These are phyloP conservation scores for Lentinula boryana DNA, from an alignment of 768 basidiomycete species.

Conservation along the genomic window DNA sequence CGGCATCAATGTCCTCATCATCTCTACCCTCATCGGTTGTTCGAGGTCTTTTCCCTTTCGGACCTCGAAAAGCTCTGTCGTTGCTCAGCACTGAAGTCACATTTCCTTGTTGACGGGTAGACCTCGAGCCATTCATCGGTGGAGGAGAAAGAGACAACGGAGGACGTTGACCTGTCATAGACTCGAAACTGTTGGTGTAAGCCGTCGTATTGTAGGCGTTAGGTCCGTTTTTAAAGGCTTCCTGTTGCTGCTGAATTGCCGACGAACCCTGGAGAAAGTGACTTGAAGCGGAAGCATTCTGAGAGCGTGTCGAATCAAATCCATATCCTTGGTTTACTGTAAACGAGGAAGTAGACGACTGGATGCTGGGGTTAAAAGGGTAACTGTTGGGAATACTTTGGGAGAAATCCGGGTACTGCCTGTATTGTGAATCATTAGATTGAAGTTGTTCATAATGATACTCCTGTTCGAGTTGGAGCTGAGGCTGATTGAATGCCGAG, in stretches of 20 bases:
- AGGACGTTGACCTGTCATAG: neutral
- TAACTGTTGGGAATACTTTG: neutral
- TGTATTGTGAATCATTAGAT: conserved; percentile 8
- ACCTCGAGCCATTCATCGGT: neutral
- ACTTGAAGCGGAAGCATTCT: conserved; percentile 1
- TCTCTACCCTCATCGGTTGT: conserved; percentile 22
- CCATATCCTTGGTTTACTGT: neutral
- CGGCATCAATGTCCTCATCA: conserved; percentile 31
- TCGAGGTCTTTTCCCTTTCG: conserved; percentile 32
- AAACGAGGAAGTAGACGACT: neutral
- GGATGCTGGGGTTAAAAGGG: conserved; percentile 16
- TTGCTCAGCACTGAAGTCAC: neutral
- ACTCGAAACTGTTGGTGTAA: neutral
- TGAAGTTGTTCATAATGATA: conserved; percentile 14
- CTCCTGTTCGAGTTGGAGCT: conserved; percentile 32
- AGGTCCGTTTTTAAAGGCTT: neutral
- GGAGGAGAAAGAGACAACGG: neutral
- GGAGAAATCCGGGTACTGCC: conserved; percentile 7
- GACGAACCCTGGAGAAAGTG: neutral
- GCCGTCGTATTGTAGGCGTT: neutral
- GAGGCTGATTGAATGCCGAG: conserved; percentile 15
- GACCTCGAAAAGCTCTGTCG: conserved; percentile 9
- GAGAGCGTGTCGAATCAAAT: neutral
- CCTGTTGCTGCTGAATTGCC: neutral
- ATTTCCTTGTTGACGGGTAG: neutral